These are phyloP conservation scores for Backusella parvicylindrica DNA, from an alignment of 192 early-diverging fungal genomes.

Conservation along the genomic window DNA sequence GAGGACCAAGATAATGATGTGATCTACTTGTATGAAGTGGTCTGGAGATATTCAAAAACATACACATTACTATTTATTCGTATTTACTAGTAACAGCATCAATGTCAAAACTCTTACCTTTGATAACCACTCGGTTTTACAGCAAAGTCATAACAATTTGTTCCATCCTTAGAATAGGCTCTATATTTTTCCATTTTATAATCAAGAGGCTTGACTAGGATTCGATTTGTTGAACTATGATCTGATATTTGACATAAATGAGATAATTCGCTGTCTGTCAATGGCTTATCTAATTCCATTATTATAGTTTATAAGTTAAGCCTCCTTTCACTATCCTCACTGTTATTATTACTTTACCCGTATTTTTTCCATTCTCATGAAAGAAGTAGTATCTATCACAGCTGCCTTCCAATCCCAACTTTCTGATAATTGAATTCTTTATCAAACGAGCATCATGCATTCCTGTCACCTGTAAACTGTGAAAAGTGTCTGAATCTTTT, in stretches of 20 bases:
- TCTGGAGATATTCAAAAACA: neutral
- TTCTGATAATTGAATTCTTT: constrained; percentile 19
- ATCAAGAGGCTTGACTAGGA: constrained; percentile 10
- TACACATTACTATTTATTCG: neutral
- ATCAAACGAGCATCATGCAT: constrained; percentile 17
- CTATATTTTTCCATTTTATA: neutral
- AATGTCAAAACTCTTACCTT: neutral
- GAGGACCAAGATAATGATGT: neutral
- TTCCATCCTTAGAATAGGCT: constrained; percentile 1
- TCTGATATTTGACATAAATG: constrained; percentile 21
- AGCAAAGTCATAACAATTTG: constrained; percentile 10
- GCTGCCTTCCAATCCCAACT: constrained; percentile 18
- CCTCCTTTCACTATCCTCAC: neutral
- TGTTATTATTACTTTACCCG: neutral
- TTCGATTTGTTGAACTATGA: constrained; percentile 8
- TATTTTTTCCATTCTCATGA: constrained; percentile 21
- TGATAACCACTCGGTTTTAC: neutral
- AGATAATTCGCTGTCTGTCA: constrained; percentile 10
- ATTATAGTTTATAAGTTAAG: neutral
- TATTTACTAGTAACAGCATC: neutral
- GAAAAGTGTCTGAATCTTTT: constrained; percentile 24
- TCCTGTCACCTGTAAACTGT: constrained; percentile 23
- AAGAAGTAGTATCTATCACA: constrained; percentile 23
- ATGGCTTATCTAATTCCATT: constrained; percentile 1
- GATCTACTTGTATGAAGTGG: neutral